Evolutionary conservation across 768 basidiomycete species (phyloP), one percentile per base, ranked within the genome.

Genomic region (Pleurotus sapidus): DNA sequence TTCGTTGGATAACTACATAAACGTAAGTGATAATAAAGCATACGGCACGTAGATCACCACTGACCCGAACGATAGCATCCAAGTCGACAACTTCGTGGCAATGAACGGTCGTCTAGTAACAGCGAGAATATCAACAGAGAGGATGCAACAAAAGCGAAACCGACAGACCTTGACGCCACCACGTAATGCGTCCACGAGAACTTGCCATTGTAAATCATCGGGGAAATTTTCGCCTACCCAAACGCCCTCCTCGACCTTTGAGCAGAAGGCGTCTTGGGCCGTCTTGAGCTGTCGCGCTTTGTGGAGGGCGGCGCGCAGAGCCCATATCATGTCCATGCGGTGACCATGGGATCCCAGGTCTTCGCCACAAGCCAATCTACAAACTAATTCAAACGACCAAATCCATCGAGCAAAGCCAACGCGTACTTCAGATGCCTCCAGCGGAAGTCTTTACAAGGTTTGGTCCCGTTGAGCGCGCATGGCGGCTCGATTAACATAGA

Each of bases 401-500:
- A 49, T 51, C 30, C 56, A 43, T 58, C 12, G 57, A 24, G 40
- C 42, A 18, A 15, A 30, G 25, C 25, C 30, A 46, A 38, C 18
- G 65, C 77, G 63, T 65, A 89, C 87, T 92, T 91, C 80, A 95
- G 82, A 65, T 95, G 85, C 49, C 93, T 74, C 91, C 91, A 93
- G 42, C 83, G 81, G 73, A 65, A 50, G 67, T 61, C 54, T 78
- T 74, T 1, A 67, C 64, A 7, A 67, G 62, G 27, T 73, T 84
- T 55, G 27, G 51, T 18, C 18, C 74, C 74, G 51, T 82, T 71
- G 61, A 95, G 74, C 12, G 74, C 76, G 65, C 83, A 82, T 1
- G 92, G 93, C 40, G 93, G 89, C 46, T 97, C 94, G 38, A 97
- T 75, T 9, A 94, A 67, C 89, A 93, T 93, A 5, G 90, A 89